Base-by-base conservation (phyloP, 2,329 filamentous ascomycete genomes). In the Emericellopsis atlantica region DNA sequence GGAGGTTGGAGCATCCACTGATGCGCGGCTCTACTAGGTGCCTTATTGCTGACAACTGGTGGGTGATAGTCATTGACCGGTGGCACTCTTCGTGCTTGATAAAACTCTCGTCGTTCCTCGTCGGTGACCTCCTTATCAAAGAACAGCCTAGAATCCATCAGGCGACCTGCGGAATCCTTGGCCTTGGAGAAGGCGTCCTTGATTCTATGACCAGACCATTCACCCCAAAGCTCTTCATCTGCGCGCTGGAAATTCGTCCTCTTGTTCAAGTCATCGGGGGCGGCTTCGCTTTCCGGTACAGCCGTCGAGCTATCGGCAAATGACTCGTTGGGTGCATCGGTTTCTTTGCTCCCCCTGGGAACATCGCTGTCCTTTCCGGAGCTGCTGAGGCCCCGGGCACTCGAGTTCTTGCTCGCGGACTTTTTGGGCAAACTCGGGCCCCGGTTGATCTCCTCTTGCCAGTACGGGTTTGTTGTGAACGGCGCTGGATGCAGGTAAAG, bases 1-100 rank as follows among this genome's bases (percentile, higher is more conserved):
- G 88, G 87, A 2, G 89, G 89, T 54, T 94, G 86, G 40, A 94
- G 67, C 88, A 95, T 95, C 89, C 89, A 95, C 53, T 72, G 74
- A 41, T 84, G 81, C 44, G 84, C 86, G 41, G 79, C 77, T 53
- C 67, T 77, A 55, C 75, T 79, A 32, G 69, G 72, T 12, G 80
- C 83, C 43, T 76, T 82, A 60, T 79, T 85, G 58, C 76, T 86
- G 45, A 92, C 84, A 40, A 93, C 81, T 3, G 87, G 86, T 5
- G 86, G 85, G 55, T 93, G 85, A 44, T 89, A 75, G 45, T 93
- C 85, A 61, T 93, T 92, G 51, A 93, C 79, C 4, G 84, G 84
- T 7, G 81, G 86, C 51, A 81, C 80, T 44, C 61, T 66, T 32
- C 69, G 67, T 6, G 74, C 62, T 39, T 70, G 67, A 55, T 81